Evolutionary conservation across 805 yeast genomes (phyloP).

Genomic region (Candida schatavii): DNA sequence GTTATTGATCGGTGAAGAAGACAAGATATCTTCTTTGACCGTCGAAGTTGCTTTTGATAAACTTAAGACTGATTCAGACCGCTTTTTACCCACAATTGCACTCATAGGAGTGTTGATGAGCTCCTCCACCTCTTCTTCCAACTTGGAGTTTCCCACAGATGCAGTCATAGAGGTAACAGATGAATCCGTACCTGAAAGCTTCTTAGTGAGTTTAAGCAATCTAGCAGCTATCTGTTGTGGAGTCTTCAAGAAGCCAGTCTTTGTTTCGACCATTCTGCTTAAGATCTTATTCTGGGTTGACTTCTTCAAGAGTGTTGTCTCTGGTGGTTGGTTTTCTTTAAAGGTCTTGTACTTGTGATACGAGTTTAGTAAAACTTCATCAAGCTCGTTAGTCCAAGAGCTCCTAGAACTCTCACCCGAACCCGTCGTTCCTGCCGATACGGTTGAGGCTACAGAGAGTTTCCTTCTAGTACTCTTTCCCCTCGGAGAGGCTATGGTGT

Average conservation of each 20-base stretch:
- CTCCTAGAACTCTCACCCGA: slow-evolving; percentile 14
- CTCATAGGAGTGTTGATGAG: neutral
- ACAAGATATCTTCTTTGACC: neutral
- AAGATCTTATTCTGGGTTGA: slow-evolving; percentile 40
- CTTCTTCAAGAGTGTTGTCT: slow-evolving; percentile 24
- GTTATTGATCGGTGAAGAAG: neutral
- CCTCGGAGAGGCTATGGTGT: slow-evolving; percentile 26
- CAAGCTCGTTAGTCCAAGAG: slow-evolving; percentile 34
- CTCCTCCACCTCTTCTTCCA: slow-evolving; percentile 12
- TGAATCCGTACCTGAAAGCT: slow-evolving; percentile 18
- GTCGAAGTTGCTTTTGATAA: neutral
- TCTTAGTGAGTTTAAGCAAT: slow-evolving; percentile 13
- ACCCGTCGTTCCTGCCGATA: slow-evolving; percentile 2
- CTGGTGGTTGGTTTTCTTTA: slow-evolving; percentile 20
- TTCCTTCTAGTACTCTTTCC: slow-evolving; percentile 8
- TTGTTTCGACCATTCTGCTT: slow-evolving; percentile 37
- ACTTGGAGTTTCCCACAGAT: neutral
- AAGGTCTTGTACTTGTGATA: slow-evolving; percentile 33
- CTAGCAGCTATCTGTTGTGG: slow-evolving; percentile 37
- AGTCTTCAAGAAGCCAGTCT: slow-evolving; percentile 33
- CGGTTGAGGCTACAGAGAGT: slow-evolving; percentile 5
- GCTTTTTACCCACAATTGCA: slow-evolving; percentile 12
- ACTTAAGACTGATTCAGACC: neutral
- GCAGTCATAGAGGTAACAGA: neutral
- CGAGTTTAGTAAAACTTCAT: slow-evolving; percentile 32